Percentiles rank a stretch among this genome's conserved stretches.
Evolutionary conservation across 495 filamentous ascomycete genomes (phyloP).

Genomic region (Penicillium mononematosum): DNA sequence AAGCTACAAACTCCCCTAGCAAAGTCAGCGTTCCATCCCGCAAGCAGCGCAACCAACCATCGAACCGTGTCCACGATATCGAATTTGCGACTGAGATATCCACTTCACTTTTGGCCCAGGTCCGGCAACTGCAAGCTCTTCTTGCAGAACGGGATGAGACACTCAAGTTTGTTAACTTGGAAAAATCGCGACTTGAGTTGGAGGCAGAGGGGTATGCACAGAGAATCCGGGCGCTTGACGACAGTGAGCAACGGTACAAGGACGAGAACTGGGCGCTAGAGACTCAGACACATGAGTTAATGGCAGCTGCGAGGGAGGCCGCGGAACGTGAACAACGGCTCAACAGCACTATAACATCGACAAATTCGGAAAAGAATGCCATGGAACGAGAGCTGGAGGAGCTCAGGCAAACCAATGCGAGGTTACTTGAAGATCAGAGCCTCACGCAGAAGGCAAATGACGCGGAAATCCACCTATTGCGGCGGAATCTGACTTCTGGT

Average conservation of each 20-base stretch:
- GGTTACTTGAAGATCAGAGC: constrained; percentile 75
- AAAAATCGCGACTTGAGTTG: constrained; percentile 74
- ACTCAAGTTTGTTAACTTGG: constrained; percentile 67
- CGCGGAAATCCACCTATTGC: constrained; percentile 74
- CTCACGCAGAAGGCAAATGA: constrained; percentile 78
- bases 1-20: constrained; percentile 83
- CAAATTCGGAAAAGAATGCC: constrained; percentile 71
- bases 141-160: constrained; percentile 84
- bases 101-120: constrained; percentile 82
- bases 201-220: constrained; percentile 78
- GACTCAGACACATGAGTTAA: constrained; percentile 79
- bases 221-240: constrained; percentile 76
- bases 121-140: constrained; percentile 80
- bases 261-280: constrained; percentile 98
- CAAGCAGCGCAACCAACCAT: constrained; percentile 86
- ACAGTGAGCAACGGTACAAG: constrained; percentile 92
- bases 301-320: constrained; percentile 65
- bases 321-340: constrained; percentile 78
- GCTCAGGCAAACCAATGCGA: constrained; percentile 71
- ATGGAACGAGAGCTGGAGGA: constrained; percentile 86
- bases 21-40: constrained; percentile 83
- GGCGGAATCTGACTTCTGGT: constrained; percentile 67
- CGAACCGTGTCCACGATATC: constrained; percentile 84
- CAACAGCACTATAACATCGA: constrained; percentile 62
- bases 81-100: constrained; percentile 96